Percentiles rank a stretch among this genome's conserved stretches.
Conservation (phyloP, 371 early-diverging fungal genomes). For the Syncephalis fuscata region DNA sequence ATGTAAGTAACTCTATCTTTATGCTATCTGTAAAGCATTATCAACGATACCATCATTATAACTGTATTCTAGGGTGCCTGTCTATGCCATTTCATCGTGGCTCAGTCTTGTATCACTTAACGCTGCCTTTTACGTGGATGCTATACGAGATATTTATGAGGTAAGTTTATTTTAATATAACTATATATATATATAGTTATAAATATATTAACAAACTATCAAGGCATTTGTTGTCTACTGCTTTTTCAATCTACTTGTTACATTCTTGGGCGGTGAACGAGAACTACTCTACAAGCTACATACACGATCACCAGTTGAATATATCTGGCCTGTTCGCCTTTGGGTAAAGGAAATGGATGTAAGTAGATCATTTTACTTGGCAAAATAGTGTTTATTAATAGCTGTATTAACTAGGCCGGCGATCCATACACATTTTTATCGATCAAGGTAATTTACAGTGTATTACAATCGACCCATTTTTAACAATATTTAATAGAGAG, state of each 20-base stretch:
- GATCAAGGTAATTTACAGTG: constrained; percentile 26
- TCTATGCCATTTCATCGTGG: constrained; percentile 79
- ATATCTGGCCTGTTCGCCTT: constrained; percentile 69
- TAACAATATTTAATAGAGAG: constrained; percentile 20
- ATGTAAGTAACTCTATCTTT: no score
- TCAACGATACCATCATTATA: not conserved
- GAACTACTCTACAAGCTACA: constrained; percentile 59
- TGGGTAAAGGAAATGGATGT: constrained; percentile 64
- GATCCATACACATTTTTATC: constrained; percentile 78
- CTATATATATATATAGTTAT: not conserved
- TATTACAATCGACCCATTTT: not conserved
- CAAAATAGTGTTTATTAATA: not conserved
- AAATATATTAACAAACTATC: not conserved
- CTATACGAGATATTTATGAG: constrained; percentile 88
- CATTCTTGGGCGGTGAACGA: constrained; percentile 88
- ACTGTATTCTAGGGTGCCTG: constrained; percentile 49
- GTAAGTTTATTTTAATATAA: constrained; percentile 11
- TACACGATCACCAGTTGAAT: constrained; percentile 53
- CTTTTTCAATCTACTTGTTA: constrained; percentile 78
- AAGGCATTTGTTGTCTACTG: constrained; percentile 91
- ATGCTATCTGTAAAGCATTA: no score
- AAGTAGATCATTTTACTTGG: constrained; percentile 4
- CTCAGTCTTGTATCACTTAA: constrained; percentile 53
- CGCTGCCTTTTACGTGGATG: constrained; percentile 75
- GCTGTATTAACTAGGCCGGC: constrained; percentile 29